Base-by-base conservation (phyloP, 2,329 filamentous ascomycete species). In the Scedosporium dehoogii region DNA sequence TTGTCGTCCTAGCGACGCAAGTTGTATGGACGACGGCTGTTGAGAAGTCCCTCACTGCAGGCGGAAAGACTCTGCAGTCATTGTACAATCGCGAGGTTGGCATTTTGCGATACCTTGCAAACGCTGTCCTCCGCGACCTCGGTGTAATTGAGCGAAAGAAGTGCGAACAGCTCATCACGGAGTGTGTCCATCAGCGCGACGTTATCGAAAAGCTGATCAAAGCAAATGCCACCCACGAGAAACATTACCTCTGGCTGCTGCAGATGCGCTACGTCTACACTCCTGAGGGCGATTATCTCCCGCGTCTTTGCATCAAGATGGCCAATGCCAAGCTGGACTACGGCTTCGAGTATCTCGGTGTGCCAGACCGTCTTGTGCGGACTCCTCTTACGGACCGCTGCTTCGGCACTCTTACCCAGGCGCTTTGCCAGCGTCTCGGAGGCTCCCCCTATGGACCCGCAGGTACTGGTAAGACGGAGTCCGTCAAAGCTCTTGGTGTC, bases 401-500 rank as follows among this genome's bases (percentile, higher is more conserved):
- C 76, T 99, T 99, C 84, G 85, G 97, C 65, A 99, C 96, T 5
- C 86, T 99, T 63, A 97, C 93, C 3, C 94, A 99, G 77, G 94
- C 92, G 10, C 82, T 99, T 58, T 96, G 91, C 72, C 94, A 99
- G 74, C 86, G 92, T 69, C 85, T 99, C 46, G 94, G 94, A 77
- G 94, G 96, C 61, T 99, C 96, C 58, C 94, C 94, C 0, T 99
- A 99, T 70, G 94, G 94, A 60, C 94, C 94, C 67, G 94, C 94
- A 64, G 94, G 94, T 79, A 99, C 94, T 55, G 94, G 94, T 73
- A 99, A 99, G 77, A 99, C 94, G 0, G 94, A 99, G 73, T 99
- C 94, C 1, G 94, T 99, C 73, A 99, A 99, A 76, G 94, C 94
- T 21, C 83, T 99, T 27, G 96, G 94, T 79, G 84, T 99, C 3